Evolutionary conservation across 208 protist species (phyloP), one percentile per base, ranked within the genome.

Genomic region (Trypanosoma boissoni): DNA sequence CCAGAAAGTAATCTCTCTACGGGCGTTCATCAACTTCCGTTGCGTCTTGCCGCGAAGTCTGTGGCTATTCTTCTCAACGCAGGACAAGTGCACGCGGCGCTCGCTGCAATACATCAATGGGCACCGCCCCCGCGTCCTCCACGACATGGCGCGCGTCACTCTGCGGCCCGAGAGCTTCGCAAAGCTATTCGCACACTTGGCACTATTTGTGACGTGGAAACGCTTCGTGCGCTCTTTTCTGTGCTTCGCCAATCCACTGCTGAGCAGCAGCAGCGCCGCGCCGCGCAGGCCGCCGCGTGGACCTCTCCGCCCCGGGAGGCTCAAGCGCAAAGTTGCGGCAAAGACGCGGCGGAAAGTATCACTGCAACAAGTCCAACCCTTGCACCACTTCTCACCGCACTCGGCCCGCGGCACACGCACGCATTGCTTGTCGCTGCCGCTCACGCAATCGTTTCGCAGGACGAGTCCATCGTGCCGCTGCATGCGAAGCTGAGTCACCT

Each of bases 161-260:
- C 34, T 12, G 34, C 56, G 4, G 44, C 57, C 6, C 20, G 18
- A 16, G 28, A 42, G 20, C 23, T 71, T 5, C 46, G 48, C 6
- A 58, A 24, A 18, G 24, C 64, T 16, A n/a, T 71, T 0, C 49
- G 58, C 23, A 71, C 57, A 21, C 53, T 71, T 46, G 48, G 64
- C 26, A 29, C 36, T 23, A 64, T 64, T 64, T 29, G 50, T 29
- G 64, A 71, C 28, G 64, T 71, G 21, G 55, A 64, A 32, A 59
- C 64, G 20, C 27, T 71, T 23, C 46, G 64, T 14, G 18, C 9
- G 0, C 14, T 59, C 31, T 23, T 71, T 6, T 51, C 56, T 6
- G 37, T 59, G 0, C 27, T 71, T 20, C 64, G 64, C 29, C 37
- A 50, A 14, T 37, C 55, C 8, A 18, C 64, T 20, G 23, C 51